Base-by-base conservation (phyloP, 352 stramenopile species). In the Globisporangium nunn region DNA sequence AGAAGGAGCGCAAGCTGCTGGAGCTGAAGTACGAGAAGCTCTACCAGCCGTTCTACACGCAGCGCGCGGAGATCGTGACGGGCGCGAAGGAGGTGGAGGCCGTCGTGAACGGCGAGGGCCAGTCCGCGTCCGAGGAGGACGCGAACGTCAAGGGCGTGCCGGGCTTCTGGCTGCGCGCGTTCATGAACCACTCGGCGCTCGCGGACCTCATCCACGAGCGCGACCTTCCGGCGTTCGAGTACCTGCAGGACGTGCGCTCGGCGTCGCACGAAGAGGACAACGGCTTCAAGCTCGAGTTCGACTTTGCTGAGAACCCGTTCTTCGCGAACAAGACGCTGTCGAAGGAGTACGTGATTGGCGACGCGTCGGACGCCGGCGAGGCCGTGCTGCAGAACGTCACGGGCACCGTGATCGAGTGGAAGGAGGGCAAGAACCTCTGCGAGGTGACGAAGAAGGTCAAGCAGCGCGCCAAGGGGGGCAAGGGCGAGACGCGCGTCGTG, bases 21-120 rank as follows among this genome's bases (percentile, higher is more conserved):
- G 81, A 93, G 68, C 80, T 93, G 52, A 93, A 93, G 70, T 93
- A 93, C 61, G 81, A 93, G 67, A 91, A 90, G 68, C 72, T 91
- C 12, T 93, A 93, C 68, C 79, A 91, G 70, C 84, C 81, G 15
- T 81, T 93, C 56, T 93, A 91, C 71, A 43, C 56, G 28, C 70
- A 91, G 58, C 84, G 84, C 35, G 79, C 81, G 14, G 68, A 81
- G 56, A 88, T 91, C 52, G 81, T 93, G 18, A 80, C 78, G 54
- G 84, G 84, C 40, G 63, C 71, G 31, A 93, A 91, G 69, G 83
- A 93, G 43, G 80, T 90, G 17, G 78, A 86, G 6, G 69, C 75
- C 12, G 78, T 79, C 12, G 54, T 58, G 4, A 71, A 68, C 51
- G 66, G 68, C 10, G 79, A 88, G 29, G 70, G 66, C 50, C 70